phyloP scores from a whole-genome alignment of 768 basidiomycete genomes.

The Lactifluus hygrophoroides region DNA sequence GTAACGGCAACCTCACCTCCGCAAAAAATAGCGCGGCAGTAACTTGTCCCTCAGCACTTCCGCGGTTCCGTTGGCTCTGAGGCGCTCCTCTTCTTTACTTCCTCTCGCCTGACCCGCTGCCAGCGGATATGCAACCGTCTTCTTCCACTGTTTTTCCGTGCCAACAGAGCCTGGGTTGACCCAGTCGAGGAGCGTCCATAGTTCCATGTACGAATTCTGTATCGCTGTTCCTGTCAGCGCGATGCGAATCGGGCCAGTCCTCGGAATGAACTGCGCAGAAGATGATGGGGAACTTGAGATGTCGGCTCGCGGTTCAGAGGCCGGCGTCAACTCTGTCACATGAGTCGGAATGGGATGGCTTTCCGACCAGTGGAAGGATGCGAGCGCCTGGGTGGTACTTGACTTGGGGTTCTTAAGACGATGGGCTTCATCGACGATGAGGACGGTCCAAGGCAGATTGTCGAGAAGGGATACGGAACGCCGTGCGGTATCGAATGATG shows the following conservation, averaged over 20 bases:
- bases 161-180: slow-evolving; percentile 79
- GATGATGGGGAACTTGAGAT: background rate
- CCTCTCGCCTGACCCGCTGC: slow-evolving; percentile 57
- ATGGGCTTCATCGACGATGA: slow-evolving; percentile 88
- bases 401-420: slow-evolving; percentile 73
- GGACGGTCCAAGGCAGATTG: slow-evolving; percentile 58
- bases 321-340: slow-evolving; percentile 19
- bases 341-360: slow-evolving; percentile 10
- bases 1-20: slow-evolving; percentile 42
- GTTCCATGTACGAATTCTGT: slow-evolving; percentile 84
- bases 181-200: slow-evolving; percentile 92
- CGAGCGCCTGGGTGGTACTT: slow-evolving; percentile 58
- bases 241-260: slow-evolving; percentile 41
- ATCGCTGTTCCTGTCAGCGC: slow-evolving; percentile 80
- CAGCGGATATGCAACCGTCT: slow-evolving; percentile 59
- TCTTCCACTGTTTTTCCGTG: slow-evolving; percentile 65
- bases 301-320: background rate
- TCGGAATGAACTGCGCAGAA: background rate
- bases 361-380: slow-evolving; percentile 50
- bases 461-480: slow-evolving; percentile 62
- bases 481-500: slow-evolving; percentile 68
- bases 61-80: slow-evolving; percentile 54
- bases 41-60: slow-evolving; percentile 53
- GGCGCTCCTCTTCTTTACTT: slow-evolving; percentile 54
- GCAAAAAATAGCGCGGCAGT: slow-evolving; percentile 74